Evolutionary conservation across 495 filamentous ascomycete genomes (phyloP), one percentile per base, ranked within the genome.

Genomic region (Neurospora cerealis): DNA sequence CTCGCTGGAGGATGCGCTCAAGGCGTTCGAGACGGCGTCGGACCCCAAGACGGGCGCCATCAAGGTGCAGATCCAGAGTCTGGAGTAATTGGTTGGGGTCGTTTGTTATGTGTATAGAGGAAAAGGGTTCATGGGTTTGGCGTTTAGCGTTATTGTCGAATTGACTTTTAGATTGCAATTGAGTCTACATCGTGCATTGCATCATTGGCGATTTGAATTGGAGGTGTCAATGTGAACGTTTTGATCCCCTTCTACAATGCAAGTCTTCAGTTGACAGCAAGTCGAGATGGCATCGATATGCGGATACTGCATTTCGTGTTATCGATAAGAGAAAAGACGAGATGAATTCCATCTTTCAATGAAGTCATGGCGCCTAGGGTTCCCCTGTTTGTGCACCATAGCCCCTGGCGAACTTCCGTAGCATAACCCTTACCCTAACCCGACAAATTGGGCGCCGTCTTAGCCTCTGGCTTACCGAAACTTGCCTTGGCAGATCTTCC

Each of bases 41-140:
- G 89, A 97, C 82, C 90, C 93, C n/a, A 93, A 90, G 84, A 97
- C 91, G 44, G 95, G 95, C 4, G 94, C 95, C 17, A 97, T 98
- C 80, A 98, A 98, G 86, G 94, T 97, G 76, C 90, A 93, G 85
- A 98, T 97, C 76, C 87, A 91, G 83, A 92, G 89, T 78, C 76
- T 84, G 69, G 85, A 84, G n/a, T 85, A 70, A 76, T 24, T 39
- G 40, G 37, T 9, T 66, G 28, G 4, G 54, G 54, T 36, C 6
- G 13, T 66, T 7, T 19, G 19, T 66, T 19, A 19, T 34, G 24
- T 34, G 28, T 66, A 66, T 62, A 62, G 54, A 34, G 4, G 28
- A 66, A 66, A 34, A 66, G 54, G 5, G 28, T 19, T 66, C 54
- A 34, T 66, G 54, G 54, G 15, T 66, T 34, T 19, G 54, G 54